Conservation (phyloP, 805 yeast genomes). For the Saturnispora diversa region DNA sequence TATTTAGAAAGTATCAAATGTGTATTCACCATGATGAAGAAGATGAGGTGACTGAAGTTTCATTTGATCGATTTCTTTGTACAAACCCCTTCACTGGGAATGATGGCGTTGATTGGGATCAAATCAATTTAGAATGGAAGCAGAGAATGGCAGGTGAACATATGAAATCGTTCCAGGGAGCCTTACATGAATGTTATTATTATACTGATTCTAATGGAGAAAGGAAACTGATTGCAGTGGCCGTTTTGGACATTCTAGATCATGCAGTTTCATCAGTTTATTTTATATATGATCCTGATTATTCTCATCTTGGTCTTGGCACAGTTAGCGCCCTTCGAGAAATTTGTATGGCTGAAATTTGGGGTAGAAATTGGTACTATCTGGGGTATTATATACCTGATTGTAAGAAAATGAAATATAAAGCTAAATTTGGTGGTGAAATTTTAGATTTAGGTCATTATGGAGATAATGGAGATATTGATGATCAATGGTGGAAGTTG, state of each 20-base stretch:
- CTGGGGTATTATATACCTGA: slow-evolving; percentile 76
- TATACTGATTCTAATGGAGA: slow-evolving; percentile 27
- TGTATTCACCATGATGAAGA: slow-evolving; percentile 57
- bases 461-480: slow-evolving; percentile 4
- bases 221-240: slow-evolving; percentile 59
- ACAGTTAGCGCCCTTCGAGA: slow-evolving; percentile 72
- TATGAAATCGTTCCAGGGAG: slow-evolving; percentile 37
- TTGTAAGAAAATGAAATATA: slow-evolving; percentile 77
- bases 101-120: slow-evolving; percentile 31
- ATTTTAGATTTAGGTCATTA: slow-evolving; percentile 40
- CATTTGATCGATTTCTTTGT: slow-evolving; percentile 64
- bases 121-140: slow-evolving; percentile 35
- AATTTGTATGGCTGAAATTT: slow-evolving; percentile 42
- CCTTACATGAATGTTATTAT: slow-evolving; percentile 75
- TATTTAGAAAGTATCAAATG: slow-evolving; percentile 66
- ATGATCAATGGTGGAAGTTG: slow-evolving; percentile 14
- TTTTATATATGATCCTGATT: slow-evolving; percentile 83
- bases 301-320: slow-evolving; percentile 61
- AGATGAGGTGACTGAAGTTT: slow-evolving; percentile 34
- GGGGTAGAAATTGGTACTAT: slow-evolving; percentile 52
- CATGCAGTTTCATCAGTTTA: slow-evolving; percentile 74
- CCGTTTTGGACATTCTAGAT: slow-evolving; percentile 72
- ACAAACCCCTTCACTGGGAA: slow-evolving; percentile 46
- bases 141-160: slow-evolving; percentile 12
- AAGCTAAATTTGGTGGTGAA: slow-evolving; percentile 71